Evolutionary conservation across 2,329 filamentous ascomycete species (phyloP).

Genomic region (Cadophora sp.): DNA sequence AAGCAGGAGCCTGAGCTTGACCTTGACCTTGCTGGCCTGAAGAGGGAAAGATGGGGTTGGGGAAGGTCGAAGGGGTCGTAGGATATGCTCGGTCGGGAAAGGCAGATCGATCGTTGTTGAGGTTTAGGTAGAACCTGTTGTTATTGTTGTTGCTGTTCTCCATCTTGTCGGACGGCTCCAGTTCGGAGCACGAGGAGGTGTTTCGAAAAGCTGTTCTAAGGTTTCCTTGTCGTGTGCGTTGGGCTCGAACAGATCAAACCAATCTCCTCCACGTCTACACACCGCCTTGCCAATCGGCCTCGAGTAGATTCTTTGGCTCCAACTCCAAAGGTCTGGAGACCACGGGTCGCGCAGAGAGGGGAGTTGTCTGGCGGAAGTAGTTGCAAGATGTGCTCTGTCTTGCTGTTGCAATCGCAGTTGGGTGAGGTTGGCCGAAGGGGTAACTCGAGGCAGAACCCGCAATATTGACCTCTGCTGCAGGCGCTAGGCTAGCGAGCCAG

Average conservation of each 20-base stretch:
- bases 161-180: constrained; percentile 31
- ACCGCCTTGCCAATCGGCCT: constrained; percentile 9
- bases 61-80: constrained; percentile 94
- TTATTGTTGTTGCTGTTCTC: constrained; percentile 39
- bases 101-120: constrained; percentile 63
- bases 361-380: background rate
- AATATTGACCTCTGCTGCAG: background rate
- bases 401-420: background rate
- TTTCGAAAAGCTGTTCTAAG: constrained; percentile 16
- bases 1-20: constrained; percentile 32
- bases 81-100: constrained; percentile 79
- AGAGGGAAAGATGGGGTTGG: constrained; percentile 73
- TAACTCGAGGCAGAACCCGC: background rate
- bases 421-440: background rate
- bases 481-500: constrained; percentile 16
- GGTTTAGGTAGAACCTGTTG: constrained; percentile 42
- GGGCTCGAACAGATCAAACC: constrained; percentile 1
- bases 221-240: constrained; percentile 17
- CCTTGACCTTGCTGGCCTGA: constrained; percentile 45
- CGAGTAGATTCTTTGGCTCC: background rate
- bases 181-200: constrained; percentile 1
- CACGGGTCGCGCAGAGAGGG: background rate
- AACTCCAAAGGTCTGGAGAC: background rate
- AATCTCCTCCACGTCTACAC: constrained; percentile 4
- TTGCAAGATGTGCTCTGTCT: constrained; percentile 10